Percentiles rank a stretch among this genome's conserved stretches.
Conservation (phyloP, 768 basidiomycete species). For the Pisolithus tinctorius region DNA sequence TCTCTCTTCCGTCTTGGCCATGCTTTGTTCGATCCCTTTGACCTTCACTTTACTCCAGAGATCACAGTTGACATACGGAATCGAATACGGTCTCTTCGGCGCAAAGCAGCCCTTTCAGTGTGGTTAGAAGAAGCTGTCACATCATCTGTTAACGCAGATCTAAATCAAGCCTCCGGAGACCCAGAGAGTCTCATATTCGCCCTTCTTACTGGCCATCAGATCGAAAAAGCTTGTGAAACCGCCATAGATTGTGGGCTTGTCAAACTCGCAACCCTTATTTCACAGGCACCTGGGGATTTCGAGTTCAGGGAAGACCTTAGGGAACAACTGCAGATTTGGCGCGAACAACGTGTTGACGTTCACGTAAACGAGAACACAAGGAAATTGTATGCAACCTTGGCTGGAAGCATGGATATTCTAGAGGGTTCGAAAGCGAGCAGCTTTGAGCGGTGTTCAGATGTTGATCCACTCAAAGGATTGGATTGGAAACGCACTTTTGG, state of each 20-base stretch:
- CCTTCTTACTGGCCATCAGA: conserved; percentile 79
- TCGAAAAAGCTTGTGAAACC: conserved; percentile 71
- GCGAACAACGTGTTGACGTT: conserved; percentile 62
- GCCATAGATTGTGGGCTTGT: conserved; percentile 73
- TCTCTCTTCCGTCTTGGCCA: conserved; percentile 82
- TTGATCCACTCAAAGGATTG: conserved; percentile 62
- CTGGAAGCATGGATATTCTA: conserved; percentile 62
- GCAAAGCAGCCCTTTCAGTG: conserved; percentile 71
- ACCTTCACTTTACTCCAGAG: conserved; percentile 48
- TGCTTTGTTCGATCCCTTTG: conserved; percentile 82
- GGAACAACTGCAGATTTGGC: conserved; percentile 79
- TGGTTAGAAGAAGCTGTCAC: conserved; percentile 80
- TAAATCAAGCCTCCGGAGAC: conserved; percentile 42
- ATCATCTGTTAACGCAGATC: conserved; percentile 63
- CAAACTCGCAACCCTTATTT: conserved; percentile 82
- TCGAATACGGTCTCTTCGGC: conserved; percentile 54
- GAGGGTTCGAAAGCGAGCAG: conserved; percentile 48
- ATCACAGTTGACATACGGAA: conserved; percentile 57
- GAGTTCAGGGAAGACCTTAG: conserved; percentile 67
- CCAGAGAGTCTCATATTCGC: conserved; percentile 58
- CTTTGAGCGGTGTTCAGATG: conserved; percentile 44
- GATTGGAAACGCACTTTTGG: conserved; percentile 97
- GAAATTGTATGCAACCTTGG: conserved; percentile 78
- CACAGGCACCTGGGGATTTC: conserved; percentile 77
- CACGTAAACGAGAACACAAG: conserved; percentile 63